phyloP scores from a whole-genome alignment of 768 basidiomycete genomes.

The Asterophora lycoperdoides region DNA sequence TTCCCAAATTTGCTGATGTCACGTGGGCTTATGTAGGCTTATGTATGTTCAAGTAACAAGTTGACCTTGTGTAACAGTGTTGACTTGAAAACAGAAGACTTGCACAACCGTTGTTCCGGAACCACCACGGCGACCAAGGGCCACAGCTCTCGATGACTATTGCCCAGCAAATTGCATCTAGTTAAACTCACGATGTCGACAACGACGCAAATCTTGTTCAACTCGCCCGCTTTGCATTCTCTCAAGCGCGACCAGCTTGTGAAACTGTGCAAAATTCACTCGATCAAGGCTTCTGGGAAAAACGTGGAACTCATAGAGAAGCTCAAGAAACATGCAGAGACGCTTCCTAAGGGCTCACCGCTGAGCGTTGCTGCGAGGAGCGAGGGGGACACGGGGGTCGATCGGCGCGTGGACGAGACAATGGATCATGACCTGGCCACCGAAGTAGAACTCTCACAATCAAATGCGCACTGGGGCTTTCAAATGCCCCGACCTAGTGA shows the following conservation, averaged over 20 bases:
- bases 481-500: constrained; percentile 60
- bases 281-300: constrained; percentile 77
- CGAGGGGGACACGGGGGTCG: constrained; percentile 31
- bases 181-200: constrained; percentile 46
- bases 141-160: constrained; percentile 6
- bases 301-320: constrained; percentile 68
- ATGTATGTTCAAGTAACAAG: too few relatives aligned
- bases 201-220: constrained; percentile 77
- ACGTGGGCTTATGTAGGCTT: too few relatives aligned
- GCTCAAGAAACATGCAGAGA: constrained; percentile 62
- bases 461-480: constrained; percentile 15
- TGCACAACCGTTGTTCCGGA: not conserved
- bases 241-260: constrained; percentile 82
- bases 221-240: constrained; percentile 79
- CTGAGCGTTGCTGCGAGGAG: constrained; percentile 52
- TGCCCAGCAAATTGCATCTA: not conserved
- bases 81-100: not conserved
- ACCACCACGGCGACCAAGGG: constrained; percentile 1
- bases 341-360: constrained; percentile 54
- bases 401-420: constrained; percentile 27
- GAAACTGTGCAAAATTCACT: constrained; percentile 80
- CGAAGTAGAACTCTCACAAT: constrained; percentile 11
- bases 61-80: constrained; percentile 1
- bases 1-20: too few relatives aligned
- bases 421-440: constrained; percentile 23